Conservation (phyloP, 495 filamentous ascomycete genomes). For the Penicillium flavigenum region DNA sequence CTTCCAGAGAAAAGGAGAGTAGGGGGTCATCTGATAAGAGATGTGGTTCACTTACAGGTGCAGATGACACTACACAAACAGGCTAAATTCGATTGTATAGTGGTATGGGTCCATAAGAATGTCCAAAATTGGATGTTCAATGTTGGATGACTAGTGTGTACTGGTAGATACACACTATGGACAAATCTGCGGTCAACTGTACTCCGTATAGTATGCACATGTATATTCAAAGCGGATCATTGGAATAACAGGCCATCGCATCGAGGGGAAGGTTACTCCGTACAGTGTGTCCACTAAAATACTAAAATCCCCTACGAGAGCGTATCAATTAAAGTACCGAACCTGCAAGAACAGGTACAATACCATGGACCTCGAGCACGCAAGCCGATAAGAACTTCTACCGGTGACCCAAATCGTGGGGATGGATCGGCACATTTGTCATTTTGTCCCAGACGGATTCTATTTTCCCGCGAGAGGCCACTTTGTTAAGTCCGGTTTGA, state of each 20-base stretch:
- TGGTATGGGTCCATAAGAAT: background rate
- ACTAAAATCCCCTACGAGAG: background rate
- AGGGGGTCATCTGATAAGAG: slow-evolving; percentile 12
- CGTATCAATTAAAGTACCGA: slow-evolving; percentile 1
- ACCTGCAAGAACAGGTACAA: slow-evolving; percentile 2
- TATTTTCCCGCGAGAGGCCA: slow-evolving; percentile 38
- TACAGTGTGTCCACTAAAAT: slow-evolving; percentile 7
- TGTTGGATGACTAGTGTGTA: background rate
- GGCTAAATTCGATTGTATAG: slow-evolving; percentile 10
- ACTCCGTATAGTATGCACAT: slow-evolving; percentile 4
- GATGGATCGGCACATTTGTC: slow-evolving; percentile 47
- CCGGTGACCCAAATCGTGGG: slow-evolving; percentile 43
- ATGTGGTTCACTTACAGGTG: slow-evolving; percentile 2
- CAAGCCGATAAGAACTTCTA: slow-evolving; percentile 19
- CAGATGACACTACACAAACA: slow-evolving; percentile 3
- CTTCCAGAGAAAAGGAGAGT: background rate
- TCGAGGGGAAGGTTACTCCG: background rate
- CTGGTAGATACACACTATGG: background rate
- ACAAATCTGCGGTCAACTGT: slow-evolving; percentile 13
- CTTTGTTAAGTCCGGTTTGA: slow-evolving; percentile 16
- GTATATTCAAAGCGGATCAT: slow-evolving; percentile 3
- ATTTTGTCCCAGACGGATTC: slow-evolving; percentile 44
- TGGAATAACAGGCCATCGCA: background rate
- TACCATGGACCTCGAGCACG: slow-evolving; percentile 8
- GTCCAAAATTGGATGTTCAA: background rate